Evolutionary conservation across 176 grass and related monocot species (phyloP).

Genomic region (Triticum timopheevii): DNA sequence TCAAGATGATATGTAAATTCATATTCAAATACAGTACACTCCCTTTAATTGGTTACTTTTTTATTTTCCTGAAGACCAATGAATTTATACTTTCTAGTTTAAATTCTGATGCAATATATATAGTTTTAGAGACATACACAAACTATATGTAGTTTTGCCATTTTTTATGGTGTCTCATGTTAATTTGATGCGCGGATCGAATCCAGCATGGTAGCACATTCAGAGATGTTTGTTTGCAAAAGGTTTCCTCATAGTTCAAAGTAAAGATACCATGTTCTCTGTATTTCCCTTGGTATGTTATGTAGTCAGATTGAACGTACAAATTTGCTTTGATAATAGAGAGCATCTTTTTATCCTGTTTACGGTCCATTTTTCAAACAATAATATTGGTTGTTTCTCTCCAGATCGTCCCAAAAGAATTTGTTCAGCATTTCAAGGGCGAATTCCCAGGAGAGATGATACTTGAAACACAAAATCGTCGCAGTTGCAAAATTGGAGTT

Average conservation of each 20-base stretch:
- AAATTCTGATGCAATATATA: neutral
- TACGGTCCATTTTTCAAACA: neutral
- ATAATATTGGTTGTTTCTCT: neutral
- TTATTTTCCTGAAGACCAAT: neutral
- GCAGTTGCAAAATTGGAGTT: neutral
- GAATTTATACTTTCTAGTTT: neutral
- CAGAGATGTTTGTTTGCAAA: neutral
- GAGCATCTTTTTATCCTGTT: neutral
- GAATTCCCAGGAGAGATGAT: neutral
- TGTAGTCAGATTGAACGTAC: neutral
- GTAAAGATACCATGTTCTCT: neutral
- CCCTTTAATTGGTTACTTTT: neutral
- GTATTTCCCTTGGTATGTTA: neutral
- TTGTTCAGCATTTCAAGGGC: constrained; percentile 8
- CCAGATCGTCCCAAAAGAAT: constrained; percentile 7
- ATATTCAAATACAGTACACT: neutral
- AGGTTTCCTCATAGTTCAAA: neutral
- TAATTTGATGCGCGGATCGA: neutral
- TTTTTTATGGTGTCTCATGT: neutral
- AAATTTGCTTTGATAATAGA: neutral
- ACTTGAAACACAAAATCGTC: neutral
- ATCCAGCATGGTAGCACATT: neutral
- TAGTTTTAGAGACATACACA: neutral
- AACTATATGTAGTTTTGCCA: neutral
- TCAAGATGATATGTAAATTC: neutral